Base-by-base conservation (phyloP, 768 basidiomycete genomes). In the Pulveroboletus frians region DNA sequence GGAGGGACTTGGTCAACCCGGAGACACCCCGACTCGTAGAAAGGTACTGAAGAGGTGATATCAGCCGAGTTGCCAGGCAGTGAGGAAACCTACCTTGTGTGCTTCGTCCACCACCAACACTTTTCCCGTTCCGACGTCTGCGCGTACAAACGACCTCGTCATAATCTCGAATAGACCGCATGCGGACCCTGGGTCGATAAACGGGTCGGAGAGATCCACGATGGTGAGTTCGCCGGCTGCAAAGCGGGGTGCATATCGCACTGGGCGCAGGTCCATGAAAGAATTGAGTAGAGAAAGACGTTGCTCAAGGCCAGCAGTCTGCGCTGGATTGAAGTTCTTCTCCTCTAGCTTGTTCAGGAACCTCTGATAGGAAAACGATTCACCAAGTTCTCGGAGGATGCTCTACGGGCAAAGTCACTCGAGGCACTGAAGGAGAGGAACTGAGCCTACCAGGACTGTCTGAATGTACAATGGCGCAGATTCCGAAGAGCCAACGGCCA, bases 91-190 rank as follows among this genome's bases (percentile, higher is more conserved):
- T 45, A 80, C 84, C 60, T 85, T 85, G 55, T 86, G 84, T 0
- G 85, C 84, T 51, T 87, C 84, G 40, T 87, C 84, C 1, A 86
- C 79, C 0, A 85, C 75, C 5, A 84, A 69, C 1, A 83, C 76
- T 49, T 84, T 85, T 4, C 83, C 83, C 0, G 79, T 79, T 4
- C 64, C 70, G 6, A 82, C 71, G 1, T 78, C 67, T 1, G 78
- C 73, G 26, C 84, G 72, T 2, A 82, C 72, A 57, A 86, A 87
- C 4, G 82, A 59, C 37, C 84, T 72, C 0, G 76, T 74, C 2
- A 85, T 65, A 5, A 85, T 81, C 50, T 86, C 82, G 42, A 86
- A 86, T 6, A 85, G 60, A 0, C 77, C 75, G 52, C 83, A 84
- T 3, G 84, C 85, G 2, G 80, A 76, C 1, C 71, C 70, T 2